Conservation (phyloP, 2,329 filamentous ascomycete species). For the Colletotrichum scovillei region DNA sequence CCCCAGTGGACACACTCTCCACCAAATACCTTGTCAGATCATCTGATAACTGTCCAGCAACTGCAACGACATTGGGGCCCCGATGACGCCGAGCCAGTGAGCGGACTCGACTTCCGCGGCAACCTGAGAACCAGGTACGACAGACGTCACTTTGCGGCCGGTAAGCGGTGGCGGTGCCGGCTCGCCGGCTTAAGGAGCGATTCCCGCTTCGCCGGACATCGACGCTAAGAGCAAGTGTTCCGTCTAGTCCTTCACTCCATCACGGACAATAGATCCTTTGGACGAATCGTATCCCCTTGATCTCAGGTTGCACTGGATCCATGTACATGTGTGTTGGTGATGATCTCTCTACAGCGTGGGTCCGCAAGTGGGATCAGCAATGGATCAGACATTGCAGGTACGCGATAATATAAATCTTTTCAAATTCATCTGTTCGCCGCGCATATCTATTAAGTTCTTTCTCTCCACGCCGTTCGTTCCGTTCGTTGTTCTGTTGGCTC, state of each 20-base stretch:
- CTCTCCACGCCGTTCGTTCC: background rate
- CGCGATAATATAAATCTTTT: conserved; percentile 25
- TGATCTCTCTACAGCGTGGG: conserved; percentile 22
- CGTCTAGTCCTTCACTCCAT: conserved; percentile 2
- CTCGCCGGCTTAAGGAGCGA: background rate
- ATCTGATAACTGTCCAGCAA: conserved; percentile 28
- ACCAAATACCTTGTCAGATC: conserved; percentile 29
- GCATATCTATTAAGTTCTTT: background rate
- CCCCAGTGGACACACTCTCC: background rate
- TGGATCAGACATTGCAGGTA: conserved; percentile 6
- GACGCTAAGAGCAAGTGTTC: background rate
- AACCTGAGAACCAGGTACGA: background rate
- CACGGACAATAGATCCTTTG: conserved; percentile 16
- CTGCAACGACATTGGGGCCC: background rate
- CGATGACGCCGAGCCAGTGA: conserved; percentile 1
- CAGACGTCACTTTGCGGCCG: background rate
- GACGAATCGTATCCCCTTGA: conserved; percentile 40
- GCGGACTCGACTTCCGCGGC: background rate
- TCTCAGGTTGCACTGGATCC: conserved; percentile 52
- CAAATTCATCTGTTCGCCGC: background rate
- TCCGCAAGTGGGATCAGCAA: conserved; percentile 5
- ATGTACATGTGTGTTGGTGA: conserved; percentile 44
- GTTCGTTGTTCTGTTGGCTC: background rate
- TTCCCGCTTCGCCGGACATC: background rate
- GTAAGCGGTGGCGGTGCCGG: background rate